These are phyloP conservation scores for Oldenlandia corymbosa DNA, from an alignment of 257 asterid species.

Conservation along the genomic window DNA sequence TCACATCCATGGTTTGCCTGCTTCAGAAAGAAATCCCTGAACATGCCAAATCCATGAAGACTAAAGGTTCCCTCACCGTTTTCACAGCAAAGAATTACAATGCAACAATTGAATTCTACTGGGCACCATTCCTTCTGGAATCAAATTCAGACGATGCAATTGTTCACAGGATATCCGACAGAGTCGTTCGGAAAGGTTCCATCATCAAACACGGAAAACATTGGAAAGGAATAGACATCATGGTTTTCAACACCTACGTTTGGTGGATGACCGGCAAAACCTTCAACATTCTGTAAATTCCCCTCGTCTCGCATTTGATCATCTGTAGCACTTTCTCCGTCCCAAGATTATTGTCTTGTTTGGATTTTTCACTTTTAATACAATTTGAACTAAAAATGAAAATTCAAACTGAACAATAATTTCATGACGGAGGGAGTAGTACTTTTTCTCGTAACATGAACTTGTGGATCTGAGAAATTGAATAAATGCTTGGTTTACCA, in stretches of 20 bases:
- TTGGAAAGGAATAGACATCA: constrained; percentile 72
- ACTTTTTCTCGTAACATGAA: too few species aligned
- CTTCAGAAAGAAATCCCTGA: constrained; percentile 48
- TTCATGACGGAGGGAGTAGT: too few species aligned
- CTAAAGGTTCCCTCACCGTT: constrained; percentile 36
- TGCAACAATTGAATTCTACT: constrained; percentile 68
- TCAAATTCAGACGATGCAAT: constrained; percentile 75
- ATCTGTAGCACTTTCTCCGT: too few species aligned
- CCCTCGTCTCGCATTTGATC: too few species aligned
- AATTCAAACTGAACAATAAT: too few species aligned
- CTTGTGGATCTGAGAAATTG: too few species aligned
- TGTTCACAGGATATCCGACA: constrained; percentile 43
- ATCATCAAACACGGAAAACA: constrained; percentile 56
- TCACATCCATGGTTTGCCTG: constrained; percentile 64
- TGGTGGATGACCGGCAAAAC: constrained; percentile 72
- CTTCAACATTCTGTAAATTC: constrained; percentile 54
- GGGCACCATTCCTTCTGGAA: constrained; percentile 85
- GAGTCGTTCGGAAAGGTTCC: constrained; percentile 56
- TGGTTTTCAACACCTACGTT: constrained; percentile 70
- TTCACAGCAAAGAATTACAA: constrained; percentile 80
- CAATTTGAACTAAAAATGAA: too few species aligned
- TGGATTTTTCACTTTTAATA: too few species aligned
- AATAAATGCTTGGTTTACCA: too few species aligned
- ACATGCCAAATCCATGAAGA: constrained; percentile 49
- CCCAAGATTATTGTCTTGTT: too few species aligned